phyloP scores from a whole-genome alignment of 148 eudicot species.

The Rhododendron kiyosumense region DNA sequence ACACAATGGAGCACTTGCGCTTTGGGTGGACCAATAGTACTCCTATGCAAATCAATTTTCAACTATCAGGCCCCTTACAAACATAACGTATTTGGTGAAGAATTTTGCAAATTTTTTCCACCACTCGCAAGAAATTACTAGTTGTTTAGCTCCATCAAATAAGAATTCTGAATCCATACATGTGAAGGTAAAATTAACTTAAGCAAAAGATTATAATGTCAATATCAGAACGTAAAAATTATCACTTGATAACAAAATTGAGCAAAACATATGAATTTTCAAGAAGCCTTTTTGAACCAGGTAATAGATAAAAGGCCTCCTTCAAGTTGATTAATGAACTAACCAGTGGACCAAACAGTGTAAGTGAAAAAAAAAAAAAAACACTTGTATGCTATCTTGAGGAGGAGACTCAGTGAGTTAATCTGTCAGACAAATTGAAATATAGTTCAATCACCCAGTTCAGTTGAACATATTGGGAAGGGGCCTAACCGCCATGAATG shows the following conservation, averaged over 20 bases:
- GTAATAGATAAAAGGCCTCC: background rate
- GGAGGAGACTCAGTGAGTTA: background rate
- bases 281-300: background rate
- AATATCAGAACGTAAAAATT: background rate
- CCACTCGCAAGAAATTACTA: background rate
- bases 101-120: background rate
- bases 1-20: background rate
- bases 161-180: background rate
- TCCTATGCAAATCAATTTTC: background rate
- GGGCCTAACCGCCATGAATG: conserved; percentile 87
- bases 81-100: background rate
- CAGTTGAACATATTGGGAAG: conserved; percentile 65
- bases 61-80: background rate
- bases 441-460: background rate
- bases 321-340: conserved; percentile 1
- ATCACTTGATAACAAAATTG: background rate
- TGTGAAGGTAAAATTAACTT: background rate
- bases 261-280: background rate
- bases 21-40: background rate
- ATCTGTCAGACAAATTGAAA: background rate
- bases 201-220: background rate
- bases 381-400: background rate
- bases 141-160: background rate
- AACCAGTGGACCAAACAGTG: background rate
- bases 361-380: background rate